Base-by-base conservation (phyloP, 1,139 yeast species). In the Eremothecium sinecaudum region DNA sequence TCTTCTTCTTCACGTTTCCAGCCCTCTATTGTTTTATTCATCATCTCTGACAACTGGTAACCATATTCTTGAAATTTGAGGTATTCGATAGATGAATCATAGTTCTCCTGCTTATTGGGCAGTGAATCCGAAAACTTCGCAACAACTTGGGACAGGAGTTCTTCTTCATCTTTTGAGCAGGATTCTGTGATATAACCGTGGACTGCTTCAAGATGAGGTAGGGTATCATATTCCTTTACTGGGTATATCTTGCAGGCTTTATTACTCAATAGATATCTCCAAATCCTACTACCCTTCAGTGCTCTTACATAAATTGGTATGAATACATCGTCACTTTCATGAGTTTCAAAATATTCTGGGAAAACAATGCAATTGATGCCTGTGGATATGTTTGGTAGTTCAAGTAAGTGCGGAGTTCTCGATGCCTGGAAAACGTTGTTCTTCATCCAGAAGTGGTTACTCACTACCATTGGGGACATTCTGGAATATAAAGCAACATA, bases 31-130 rank as follows among this genome's bases (percentile, higher is more conserved):
- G 34, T 33, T 4, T 34, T 25, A 31, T 53, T 51, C 34, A 51
- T 38, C 1, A 39, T 33, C 22, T 46, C 45, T 4, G 58, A 52
- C 14, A 52, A 32, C 5, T 32, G 33, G 31, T 45, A 50, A 3
- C 57, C 58, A 39, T 45, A 50, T 2, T 38, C 34, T 38, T 52
- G 54, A 17, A 52, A 44, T 4, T 28, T 22, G 11, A 24, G 20
- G 14, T 28, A 24, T 7, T 35, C 39, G 28, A 8, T n/a, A 18
- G 30, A 6, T n/a, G 21, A 4, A 27, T 27, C 30, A 14, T 27
- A 18, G 21, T 27, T 18, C 9, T n/a, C 9, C 3, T 11, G 12
- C 19, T 11, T 16, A 4, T 27, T 16, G 14, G 30, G 30, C 17
- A 27, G 9, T 4, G 5, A 10, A 11, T 5, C 21, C 4, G 11